These are phyloP conservation scores for Neofusicoccum sp. DNA, from an alignment of 2,329 filamentous ascomycete species.

Conservation along the genomic window DNA sequence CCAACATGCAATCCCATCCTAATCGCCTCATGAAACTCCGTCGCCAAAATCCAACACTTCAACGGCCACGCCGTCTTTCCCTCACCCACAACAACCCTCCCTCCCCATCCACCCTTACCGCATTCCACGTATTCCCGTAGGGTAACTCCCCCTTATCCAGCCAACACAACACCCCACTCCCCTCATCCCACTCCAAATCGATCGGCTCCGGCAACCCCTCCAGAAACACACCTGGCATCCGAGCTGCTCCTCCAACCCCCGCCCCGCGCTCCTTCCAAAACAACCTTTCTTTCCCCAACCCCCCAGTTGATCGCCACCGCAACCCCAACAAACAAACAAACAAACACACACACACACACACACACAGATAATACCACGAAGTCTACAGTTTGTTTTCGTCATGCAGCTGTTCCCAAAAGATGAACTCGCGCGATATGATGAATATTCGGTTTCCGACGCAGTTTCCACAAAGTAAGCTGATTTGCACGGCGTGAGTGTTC, in stretches of 20 bases:
- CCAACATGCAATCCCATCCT: constrained; percentile 23
- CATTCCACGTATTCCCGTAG: constrained; percentile 54
- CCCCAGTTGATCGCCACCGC: no score
- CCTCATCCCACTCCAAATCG: constrained; percentile 55
- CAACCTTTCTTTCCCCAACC: no score
- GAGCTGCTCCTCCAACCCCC: constrained; percentile 27
- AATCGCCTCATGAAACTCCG: constrained; percentile 27
- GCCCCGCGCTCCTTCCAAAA: no score
- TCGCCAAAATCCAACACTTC: constrained; percentile 20
- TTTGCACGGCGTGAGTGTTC: no score
- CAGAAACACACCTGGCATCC: constrained; percentile 45
- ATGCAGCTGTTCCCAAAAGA: no score
- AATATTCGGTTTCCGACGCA: no score
- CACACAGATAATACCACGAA: no score
- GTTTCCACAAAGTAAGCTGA: no score
- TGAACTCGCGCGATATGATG: no score
- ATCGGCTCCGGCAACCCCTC: constrained; percentile 50
- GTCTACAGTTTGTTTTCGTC: no score
- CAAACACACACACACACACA: no score
- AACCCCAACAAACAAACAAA: no score
- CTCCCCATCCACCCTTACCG: constrained; percentile 22
- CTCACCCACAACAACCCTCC: background rate
- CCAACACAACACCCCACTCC: constrained; percentile 53
- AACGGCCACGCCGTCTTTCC: background rate
- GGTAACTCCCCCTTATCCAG: constrained; percentile 60